Base-by-base conservation (phyloP, 768 basidiomycete genomes). In the Suillus subalutaceus region DNA sequence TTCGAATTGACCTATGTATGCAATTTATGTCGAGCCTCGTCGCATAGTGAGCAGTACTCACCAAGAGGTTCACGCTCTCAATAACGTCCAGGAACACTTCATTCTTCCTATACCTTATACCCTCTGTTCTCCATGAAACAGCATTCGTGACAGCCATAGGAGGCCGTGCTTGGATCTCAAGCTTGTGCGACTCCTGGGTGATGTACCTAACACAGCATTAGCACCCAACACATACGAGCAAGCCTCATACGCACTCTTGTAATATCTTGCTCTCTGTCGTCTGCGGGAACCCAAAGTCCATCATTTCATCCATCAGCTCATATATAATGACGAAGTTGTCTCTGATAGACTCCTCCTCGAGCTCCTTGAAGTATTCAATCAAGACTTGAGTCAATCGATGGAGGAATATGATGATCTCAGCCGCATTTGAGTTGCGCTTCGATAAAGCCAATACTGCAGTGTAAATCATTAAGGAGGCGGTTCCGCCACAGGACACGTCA, bases 281-380 rank as follows among this genome's bases (percentile, higher is more conserved):
- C 78, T 99, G 97, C 0, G 97, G 97, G 76, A 91, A 98, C 9
- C 97, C 97, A 79, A 97, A 99, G 82, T 99, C 97, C 96, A 99
- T 98, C 94, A 99, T 98, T 83, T 99, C 97, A 73, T 99, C 97
- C 83, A 99, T 86, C 63, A 99, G 87, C 76, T 99, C 97, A 78
- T 97, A 99, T 61, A 99, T 97, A 75, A 99, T 97, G 48, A 99
- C 97, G 75, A 99, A 99, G 75, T 99, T 99, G 79, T 99, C 97
- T 9, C 97, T 86, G 75, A 99, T 99, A 58, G 94, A 96, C 82
- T 99, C 97, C 74, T 99, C 97, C 76, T 99, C 97, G 46, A 99
- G 89, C 76, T 99, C 97, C 77, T 99, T 99, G 85, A 99, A 99
- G 84, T 99, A 99, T 75, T 99, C 97, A 63, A 97, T 86, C 64